Evolutionary conservation across 73 alveolate species (phyloP), one percentile per base, ranked within the genome.

Genomic region (Uronychia binucleata): DNA sequence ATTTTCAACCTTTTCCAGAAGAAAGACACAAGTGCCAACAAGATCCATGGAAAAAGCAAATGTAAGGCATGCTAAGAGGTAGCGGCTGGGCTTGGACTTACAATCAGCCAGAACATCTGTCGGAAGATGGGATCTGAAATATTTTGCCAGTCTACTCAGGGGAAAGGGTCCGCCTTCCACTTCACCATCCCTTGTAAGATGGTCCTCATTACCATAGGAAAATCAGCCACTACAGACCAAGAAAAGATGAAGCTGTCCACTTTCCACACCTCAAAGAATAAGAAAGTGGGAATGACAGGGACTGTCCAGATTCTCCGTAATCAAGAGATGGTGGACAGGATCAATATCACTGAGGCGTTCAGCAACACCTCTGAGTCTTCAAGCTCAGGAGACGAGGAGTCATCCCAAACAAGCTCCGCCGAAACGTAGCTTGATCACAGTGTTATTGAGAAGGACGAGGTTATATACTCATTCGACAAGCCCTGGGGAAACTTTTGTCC

Each of bases 81-180:
- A 83, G 90, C 90, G 74, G 90, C 90, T 74, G 90, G 90, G 0
- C 35, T 83, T 60, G 90, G 90, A 28, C 59, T 83, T 25, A 83
- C 90, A 32, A 83, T 83, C 13, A 60, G 84, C 1, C 74, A 83
- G 57, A 83, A 83, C 33, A 30, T 83, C 26, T 83, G 84, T 33
- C 0, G 25, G 19, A 82, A 74, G 26, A 58, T 83, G 0, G 90
- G 79, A 0, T 59, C 83, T 11, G 30, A 83, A 29, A 83, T 83
- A 8, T 60, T 75, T 60, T 83, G 90, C 84, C 33, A 75, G 30
- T 83, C 90, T 8, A 57, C 74, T n/a, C 0, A 14, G 26, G 79
- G 33, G 31, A 1, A 83, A 33, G 90, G 90, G 1, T 75, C 90
- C 1, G 30, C 31, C 0, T 83, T 83, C 30, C 76, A 75, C 58